Percentiles rank a stretch among this genome's conserved stretches.
Evolutionary conservation across 768 basidiomycete species (phyloP).

Genomic region (Tubosaeta sp.): DNA sequence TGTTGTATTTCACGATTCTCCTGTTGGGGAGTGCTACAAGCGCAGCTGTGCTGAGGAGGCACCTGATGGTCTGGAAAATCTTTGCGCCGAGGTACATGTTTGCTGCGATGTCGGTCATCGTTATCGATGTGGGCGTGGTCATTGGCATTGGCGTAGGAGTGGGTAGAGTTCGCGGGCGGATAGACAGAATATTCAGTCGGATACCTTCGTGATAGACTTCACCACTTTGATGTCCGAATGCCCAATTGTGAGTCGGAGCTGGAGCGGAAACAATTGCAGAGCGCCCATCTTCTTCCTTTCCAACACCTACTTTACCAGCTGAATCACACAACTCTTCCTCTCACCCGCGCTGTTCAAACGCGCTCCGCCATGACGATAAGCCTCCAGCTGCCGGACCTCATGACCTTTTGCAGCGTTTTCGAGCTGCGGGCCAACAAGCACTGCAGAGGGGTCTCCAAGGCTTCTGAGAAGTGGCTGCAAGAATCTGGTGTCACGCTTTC

Average conservation of each 20-base stretch:
- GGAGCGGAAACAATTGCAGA: background rate
- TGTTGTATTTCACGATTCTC: conserved; percentile 63
- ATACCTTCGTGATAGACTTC: background rate
- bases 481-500: conserved; percentile 19
- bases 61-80: conserved; percentile 99
- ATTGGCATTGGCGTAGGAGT: conserved; percentile 24
- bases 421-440: conserved; percentile 28
- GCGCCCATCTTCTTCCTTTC: conserved; percentile 4
- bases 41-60: conserved; percentile 72
- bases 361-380: conserved; percentile 17
- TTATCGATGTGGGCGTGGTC: conserved; percentile 57
- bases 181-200: conserved; percentile 19
- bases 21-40: conserved; percentile 67
- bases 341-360: conserved; percentile 1
- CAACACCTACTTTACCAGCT: background rate
- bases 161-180: conserved; percentile 16
- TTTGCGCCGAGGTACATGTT: conserved; percentile 95
- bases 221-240: background rate
- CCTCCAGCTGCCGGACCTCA: conserved; percentile 29
- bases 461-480: conserved; percentile 28
- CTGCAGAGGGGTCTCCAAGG: conserved; percentile 23
- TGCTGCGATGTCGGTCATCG: conserved; percentile 59
- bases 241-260: conserved; percentile 15
- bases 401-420: conserved; percentile 21
- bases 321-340: background rate